These are phyloP conservation scores for Pestalotiopsis sp. DNA, from an alignment of 2,329 filamentous ascomycete genomes.

Conservation along the genomic window DNA sequence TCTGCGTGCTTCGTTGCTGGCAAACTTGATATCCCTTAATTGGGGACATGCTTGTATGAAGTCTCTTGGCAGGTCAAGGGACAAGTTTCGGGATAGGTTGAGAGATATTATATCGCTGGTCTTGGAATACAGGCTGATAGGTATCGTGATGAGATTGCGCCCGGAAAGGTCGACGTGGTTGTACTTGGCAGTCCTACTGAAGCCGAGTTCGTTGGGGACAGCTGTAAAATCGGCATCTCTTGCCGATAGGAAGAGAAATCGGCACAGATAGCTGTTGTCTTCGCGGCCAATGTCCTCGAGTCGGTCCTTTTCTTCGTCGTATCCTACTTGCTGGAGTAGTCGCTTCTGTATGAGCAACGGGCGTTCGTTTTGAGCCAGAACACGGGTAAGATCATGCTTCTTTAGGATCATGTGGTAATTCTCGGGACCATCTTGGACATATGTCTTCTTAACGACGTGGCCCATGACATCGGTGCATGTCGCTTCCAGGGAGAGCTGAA, in stretches of 20 bases:
- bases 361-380: slow-evolving; percentile 75
- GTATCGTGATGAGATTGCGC: slow-evolving; percentile 89
- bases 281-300: slow-evolving; percentile 94
- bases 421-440: slow-evolving; percentile 83
- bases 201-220: slow-evolving; percentile 74
- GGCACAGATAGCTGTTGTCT: slow-evolving; percentile 95
- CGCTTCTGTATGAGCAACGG: slow-evolving; percentile 90
- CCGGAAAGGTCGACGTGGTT: slow-evolving; percentile 91
- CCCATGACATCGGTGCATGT: slow-evolving; percentile 84
- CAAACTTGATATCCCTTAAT: slow-evolving; percentile 92
- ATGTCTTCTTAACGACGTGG: slow-evolving; percentile 93
- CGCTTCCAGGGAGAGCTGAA: slow-evolving; percentile 81
- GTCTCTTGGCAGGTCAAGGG: slow-evolving; percentile 89
- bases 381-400: slow-evolving; percentile 85
- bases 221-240: slow-evolving; percentile 81
- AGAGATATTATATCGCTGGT: slow-evolving; percentile 91
- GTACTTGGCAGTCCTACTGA: slow-evolving; percentile 83
- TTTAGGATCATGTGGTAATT: slow-evolving; percentile 96
- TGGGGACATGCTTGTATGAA: slow-evolving; percentile 94
- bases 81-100: slow-evolving; percentile 90
- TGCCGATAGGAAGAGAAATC: slow-evolving; percentile 90
- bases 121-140: slow-evolving; percentile 89
- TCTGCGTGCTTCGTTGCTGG: slow-evolving; percentile 87
- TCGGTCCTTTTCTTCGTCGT: slow-evolving; percentile 73
- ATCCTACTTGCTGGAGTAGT: slow-evolving; percentile 87